Evolutionary conservation across 345 rosid species (phyloP).

Genomic region (Murraya paniculata): DNA sequence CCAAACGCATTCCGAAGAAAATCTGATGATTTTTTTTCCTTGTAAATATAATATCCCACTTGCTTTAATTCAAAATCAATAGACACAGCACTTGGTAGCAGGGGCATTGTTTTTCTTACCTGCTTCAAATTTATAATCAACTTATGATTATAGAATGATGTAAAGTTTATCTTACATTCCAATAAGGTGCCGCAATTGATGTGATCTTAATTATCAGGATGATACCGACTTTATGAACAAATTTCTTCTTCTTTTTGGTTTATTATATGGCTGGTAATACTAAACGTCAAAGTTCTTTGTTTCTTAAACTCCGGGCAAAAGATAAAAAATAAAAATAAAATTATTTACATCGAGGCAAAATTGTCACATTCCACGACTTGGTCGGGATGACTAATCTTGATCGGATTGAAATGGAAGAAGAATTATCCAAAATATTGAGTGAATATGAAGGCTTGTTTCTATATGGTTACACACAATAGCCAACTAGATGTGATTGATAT

Average conservation of each 20-base stretch:
- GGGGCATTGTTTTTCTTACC: constrained; percentile 1
- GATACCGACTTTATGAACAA: not conserved
- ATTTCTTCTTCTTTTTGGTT: not conserved
- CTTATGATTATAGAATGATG: too few relatives aligned
- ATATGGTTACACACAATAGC: not conserved
- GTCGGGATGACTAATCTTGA: not conserved
- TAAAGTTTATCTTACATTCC: too few relatives aligned
- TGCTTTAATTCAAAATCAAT: not conserved
- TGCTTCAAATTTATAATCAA: not conserved
- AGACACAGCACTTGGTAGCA: not conserved
- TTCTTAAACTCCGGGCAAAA: too few relatives aligned
- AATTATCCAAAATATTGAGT: not conserved
- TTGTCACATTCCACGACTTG: not conserved
- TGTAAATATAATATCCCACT: not conserved
- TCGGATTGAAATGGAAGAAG: not conserved
- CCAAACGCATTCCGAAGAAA: not conserved
- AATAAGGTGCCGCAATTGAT: not conserved
- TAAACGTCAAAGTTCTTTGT: too few relatives aligned
- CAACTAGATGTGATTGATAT: not conserved
- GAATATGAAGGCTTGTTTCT: not conserved
- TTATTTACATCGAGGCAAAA: too few relatives aligned
- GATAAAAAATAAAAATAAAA: too few relatives aligned
- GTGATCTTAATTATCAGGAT: not conserved
- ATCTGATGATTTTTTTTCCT: not conserved
- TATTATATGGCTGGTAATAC: not conserved